phyloP scores from a whole-genome alignment of 2,329 filamentous ascomycete genomes.

The Stagonosporopsis cucurbitacearum region DNA sequence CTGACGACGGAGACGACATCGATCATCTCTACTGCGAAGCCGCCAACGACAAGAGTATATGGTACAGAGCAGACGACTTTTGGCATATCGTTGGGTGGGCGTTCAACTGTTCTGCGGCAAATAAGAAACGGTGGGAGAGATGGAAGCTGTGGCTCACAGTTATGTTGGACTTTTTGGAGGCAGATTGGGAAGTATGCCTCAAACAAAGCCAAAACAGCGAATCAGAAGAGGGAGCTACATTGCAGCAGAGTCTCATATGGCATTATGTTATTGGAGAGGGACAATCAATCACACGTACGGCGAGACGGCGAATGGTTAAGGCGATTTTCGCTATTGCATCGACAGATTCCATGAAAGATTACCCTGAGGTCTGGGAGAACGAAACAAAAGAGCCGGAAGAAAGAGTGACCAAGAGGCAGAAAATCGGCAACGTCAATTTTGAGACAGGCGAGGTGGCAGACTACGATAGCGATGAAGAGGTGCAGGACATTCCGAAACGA shows the following conservation, averaged over 20 bases:
- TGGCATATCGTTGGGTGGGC: conserved; percentile 92
- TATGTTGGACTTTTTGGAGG: conserved; percentile 78
- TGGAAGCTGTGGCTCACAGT: conserved; percentile 83
- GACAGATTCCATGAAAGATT: conserved; percentile 60
- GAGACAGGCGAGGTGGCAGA: conserved; percentile 63
- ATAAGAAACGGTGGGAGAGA: conserved; percentile 77
- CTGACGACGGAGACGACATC: conserved; percentile 50
- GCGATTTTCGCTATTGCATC: conserved; percentile 72
- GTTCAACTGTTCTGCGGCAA: conserved; percentile 81
- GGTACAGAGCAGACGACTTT: conserved; percentile 80
- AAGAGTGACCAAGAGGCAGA: conserved; percentile 58
- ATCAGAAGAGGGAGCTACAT: conserved; percentile 26
- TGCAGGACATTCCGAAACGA: conserved; percentile 28
- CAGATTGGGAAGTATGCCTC: conserved; percentile 68
- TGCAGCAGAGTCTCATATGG: conserved; percentile 65
- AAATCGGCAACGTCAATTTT: conserved; percentile 66
- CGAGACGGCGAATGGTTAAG: conserved; percentile 63
- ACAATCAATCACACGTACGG: conserved; percentile 46
- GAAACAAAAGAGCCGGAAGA: conserved; percentile 62
- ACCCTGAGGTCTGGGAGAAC: conserved; percentile 70
- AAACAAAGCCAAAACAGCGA: conserved; percentile 35
- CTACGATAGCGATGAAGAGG: conserved; percentile 51
- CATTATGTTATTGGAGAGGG: conserved; percentile 60
- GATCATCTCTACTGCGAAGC: conserved; percentile 53
- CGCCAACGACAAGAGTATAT: conserved; percentile 71